phyloP scores from a whole-genome alignment of 225 moss, liverwort and hornwort genomes.

The Bryoerythrophyllum caledonicum region DNA sequence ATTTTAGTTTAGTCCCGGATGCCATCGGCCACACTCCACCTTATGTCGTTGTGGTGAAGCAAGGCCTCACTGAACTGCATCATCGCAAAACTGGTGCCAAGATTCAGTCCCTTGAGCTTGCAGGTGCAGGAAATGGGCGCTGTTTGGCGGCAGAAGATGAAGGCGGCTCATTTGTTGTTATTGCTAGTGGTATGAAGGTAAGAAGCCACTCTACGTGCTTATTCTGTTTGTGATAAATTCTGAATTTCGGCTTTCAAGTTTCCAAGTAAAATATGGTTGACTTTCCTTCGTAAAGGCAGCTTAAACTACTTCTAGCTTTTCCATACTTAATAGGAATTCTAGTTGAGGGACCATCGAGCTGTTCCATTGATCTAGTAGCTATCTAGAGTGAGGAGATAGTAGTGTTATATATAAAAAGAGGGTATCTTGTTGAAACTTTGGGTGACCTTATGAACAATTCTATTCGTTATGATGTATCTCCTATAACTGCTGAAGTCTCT shows the following conservation, averaged over 20 bases:
- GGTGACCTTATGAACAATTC: too few relatives aligned
- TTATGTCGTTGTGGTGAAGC: constrained; percentile 86
- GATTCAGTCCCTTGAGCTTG: constrained; percentile 81
- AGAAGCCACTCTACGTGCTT: not conserved
- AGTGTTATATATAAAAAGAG: not conserved
- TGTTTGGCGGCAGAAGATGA: constrained; percentile 85
- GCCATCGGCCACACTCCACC: constrained; percentile 84
- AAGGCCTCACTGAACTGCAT: constrained; percentile 84
- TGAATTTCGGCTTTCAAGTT: too few relatives aligned
- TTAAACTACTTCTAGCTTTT: too few relatives aligned
- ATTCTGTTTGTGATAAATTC: not conserved
- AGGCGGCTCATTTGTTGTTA: constrained; percentile 70
- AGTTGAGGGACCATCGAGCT: too few relatives aligned
- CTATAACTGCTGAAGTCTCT: not conserved
- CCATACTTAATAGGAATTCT: too few relatives aligned
- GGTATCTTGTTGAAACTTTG: too few relatives aligned
- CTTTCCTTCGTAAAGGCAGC: too few relatives aligned
- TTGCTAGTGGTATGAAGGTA: constrained; percentile 90
- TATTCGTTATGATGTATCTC: not conserved
- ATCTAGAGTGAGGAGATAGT: too few relatives aligned
- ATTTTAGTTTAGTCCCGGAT: constrained; percentile 83
- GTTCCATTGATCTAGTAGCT: too few relatives aligned
- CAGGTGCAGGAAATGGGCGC: constrained; percentile 66
- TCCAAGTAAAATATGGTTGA: too few relatives aligned
- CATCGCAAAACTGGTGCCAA: constrained; percentile 89